Conservation (phyloP, 2,329 filamentous ascomycete genomes). For the Colletotrichum liriopes region DNA sequence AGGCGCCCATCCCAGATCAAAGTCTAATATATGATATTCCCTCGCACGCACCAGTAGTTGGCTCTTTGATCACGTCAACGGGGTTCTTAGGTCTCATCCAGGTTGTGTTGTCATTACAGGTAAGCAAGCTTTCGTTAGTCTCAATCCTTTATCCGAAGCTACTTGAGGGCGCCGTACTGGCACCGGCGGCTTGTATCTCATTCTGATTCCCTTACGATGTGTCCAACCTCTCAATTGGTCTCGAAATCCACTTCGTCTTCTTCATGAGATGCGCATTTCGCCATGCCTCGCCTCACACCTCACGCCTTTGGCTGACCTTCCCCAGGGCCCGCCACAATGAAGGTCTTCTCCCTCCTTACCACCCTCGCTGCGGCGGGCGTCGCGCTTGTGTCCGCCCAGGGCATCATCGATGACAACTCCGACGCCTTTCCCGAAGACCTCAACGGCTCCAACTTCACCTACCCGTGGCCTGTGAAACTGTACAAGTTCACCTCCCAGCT, state of each 20-base stretch:
- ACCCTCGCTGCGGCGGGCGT: constrained; percentile 41
- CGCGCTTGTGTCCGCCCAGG: constrained; percentile 46
- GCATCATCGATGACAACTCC: constrained; percentile 52
- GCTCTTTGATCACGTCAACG: constrained; percentile 23
- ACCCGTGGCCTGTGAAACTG: constrained; percentile 65
- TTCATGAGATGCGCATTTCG: not conserved
- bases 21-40: constrained; percentile 1
- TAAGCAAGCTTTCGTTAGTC: constrained; percentile 13
- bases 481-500: constrained; percentile 65
- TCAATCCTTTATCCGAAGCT: not conserved
- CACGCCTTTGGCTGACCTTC: not conserved
- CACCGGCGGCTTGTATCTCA: not conserved
- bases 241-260: not conserved
- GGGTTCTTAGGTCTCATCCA: constrained; percentile 9
- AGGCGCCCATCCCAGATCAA: constrained; percentile 5
- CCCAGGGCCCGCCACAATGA: constrained; percentile 43
- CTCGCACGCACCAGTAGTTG: constrained; percentile 26
- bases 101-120: constrained; percentile 22
- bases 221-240: not conserved
- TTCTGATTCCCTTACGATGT: not conserved
- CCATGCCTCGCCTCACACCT: not conserved
- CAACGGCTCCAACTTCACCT: constrained; percentile 67
- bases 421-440: constrained; percentile 59
- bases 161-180: not conserved
- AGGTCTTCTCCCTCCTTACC: constrained; percentile 37